Evolutionary conservation across 306 rosid species (phyloP).

Genomic region (Cicer cuneatum): DNA sequence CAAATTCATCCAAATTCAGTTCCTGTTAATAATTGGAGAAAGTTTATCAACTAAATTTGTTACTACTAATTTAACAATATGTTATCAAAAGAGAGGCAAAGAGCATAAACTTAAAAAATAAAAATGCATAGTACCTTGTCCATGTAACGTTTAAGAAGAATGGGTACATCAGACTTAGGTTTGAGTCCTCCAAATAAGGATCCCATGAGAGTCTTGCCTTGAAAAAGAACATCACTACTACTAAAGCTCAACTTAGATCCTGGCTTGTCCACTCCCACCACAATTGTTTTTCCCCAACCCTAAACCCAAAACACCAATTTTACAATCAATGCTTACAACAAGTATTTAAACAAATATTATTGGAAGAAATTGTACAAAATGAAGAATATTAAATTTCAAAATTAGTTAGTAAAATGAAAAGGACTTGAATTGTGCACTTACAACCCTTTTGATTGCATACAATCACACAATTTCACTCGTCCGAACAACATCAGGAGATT

Average conservation of each 20-base stretch:
- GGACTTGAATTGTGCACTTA: too few relatives aligned
- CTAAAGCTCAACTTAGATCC: constrained; percentile 58
- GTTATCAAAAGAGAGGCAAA: neutral
- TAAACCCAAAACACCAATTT: constrained; percentile 29
- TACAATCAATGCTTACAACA: constrained; percentile 9
- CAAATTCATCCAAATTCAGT: constrained; percentile 76
- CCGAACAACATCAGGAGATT: too few relatives aligned
- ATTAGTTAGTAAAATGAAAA: neutral
- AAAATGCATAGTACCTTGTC: constrained; percentile 66
- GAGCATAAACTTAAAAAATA: neutral
- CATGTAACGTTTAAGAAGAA: constrained; percentile 69
- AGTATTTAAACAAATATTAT: neutral
- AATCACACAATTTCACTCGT: too few relatives aligned
- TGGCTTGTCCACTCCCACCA: constrained; percentile 77
- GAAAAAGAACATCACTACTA: constrained; percentile 55
- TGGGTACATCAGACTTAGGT: constrained; percentile 74
- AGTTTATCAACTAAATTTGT: neutral
- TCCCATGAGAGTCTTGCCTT: constrained; percentile 69
- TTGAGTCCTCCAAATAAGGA: constrained; percentile 84
- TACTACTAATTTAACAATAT: neutral
- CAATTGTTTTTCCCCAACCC: constrained; percentile 96
- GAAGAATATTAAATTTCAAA: neutral
- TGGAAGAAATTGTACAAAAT: neutral
- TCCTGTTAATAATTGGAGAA: constrained; percentile 54
- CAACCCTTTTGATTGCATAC: too few relatives aligned